Percentiles rank a stretch among this genome's conserved stretches.
Conservation (phyloP, 176 grass and related monocot genomes). For the Phragmites australis region DNA sequence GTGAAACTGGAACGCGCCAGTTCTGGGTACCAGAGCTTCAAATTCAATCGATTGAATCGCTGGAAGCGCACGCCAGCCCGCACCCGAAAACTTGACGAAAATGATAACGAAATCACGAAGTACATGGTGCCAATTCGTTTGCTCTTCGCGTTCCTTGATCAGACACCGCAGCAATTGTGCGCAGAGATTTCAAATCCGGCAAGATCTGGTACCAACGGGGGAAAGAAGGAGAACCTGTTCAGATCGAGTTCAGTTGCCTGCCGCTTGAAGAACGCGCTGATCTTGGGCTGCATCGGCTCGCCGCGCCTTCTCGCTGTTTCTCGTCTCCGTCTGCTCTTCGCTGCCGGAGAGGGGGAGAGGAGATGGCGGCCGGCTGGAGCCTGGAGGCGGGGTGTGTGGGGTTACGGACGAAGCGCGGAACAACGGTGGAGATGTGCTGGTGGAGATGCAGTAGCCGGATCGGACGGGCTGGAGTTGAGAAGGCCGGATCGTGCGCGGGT, state of each 20-base stretch:
- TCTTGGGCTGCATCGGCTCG: constrained; percentile 58
- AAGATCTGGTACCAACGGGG: neutral
- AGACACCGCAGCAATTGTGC: neutral
- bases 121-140: neutral
- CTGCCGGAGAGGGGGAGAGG: neutral
- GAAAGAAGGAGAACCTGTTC: constrained; percentile 26
- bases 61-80: too few species aligned
- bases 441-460: neutral
- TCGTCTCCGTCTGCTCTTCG: neutral
- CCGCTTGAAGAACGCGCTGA: constrained; percentile 68
- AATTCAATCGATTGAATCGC: too few species aligned
- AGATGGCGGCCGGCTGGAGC: neutral
- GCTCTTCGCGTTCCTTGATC: neutral
- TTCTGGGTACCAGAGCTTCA: too few species aligned
- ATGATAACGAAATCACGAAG: neutral
- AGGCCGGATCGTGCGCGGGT: constrained; percentile 21
- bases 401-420: neutral
- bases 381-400: neutral
- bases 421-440: neutral
- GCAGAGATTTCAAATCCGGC: neutral
- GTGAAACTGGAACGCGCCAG: neutral
- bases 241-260: constrained; percentile 2
- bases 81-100: too few species aligned
- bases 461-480: neutral
- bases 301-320: neutral